Evolutionary conservation across 2,329 filamentous ascomycete species (phyloP).

Genomic region (Fonsecaea pedrosoi): DNA sequence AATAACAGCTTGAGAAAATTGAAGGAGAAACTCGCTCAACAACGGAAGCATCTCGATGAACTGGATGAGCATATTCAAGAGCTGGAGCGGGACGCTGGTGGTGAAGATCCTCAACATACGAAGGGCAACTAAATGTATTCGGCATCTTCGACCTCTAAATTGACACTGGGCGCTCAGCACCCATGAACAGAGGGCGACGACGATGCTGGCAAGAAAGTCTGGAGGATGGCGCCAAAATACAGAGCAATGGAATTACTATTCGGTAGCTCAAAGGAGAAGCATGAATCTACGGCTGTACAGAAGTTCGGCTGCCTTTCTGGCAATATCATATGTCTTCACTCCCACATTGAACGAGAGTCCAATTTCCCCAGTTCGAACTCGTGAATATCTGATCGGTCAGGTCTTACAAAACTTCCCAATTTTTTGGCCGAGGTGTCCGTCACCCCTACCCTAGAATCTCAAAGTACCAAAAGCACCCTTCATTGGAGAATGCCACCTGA

Average conservation of each 20-base stretch:
- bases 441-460: not conserved
- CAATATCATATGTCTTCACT: constrained; percentile 27
- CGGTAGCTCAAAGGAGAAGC: not conserved
- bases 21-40: constrained; percentile 71
- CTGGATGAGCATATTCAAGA: constrained; percentile 89
- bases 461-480: not conserved
- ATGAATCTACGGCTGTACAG: constrained; percentile 21
- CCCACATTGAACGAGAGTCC: not conserved
- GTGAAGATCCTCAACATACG: constrained; percentile 55
- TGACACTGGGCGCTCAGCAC: not conserved
- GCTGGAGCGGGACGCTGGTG: constrained; percentile 74
- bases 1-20: constrained; percentile 68
- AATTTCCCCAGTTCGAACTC: not conserved
- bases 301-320: constrained; percentile 3
- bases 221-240: not conserved
- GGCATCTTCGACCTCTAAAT: not conserved
- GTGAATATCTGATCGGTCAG: not conserved
- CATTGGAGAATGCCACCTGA: not conserved
- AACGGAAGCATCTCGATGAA: constrained; percentile 82
- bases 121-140: constrained; percentile 23
- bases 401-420: not conserved
- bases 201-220: not conserved
- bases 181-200: not conserved
- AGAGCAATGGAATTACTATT: not conserved
- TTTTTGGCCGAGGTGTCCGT: not conserved